A percentile compares a stretch with the other conserved stretches of the same genome.
Evolutionary conservation across 1,284 basidiomycete genomes (phyloP).

Genomic region (Ustilago sp.): DNA sequence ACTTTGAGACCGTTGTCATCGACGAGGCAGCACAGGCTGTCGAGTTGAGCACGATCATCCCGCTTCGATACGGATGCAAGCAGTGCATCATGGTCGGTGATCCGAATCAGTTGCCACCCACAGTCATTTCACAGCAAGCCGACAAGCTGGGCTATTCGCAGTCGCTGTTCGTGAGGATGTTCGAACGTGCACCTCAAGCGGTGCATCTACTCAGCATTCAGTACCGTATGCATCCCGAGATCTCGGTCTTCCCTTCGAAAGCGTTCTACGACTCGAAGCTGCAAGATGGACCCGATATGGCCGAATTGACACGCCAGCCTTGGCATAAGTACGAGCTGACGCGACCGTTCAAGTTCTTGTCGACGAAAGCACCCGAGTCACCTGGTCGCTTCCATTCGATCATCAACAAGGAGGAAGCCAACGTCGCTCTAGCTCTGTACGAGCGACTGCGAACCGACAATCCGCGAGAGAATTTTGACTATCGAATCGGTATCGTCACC

Average conservation of each 20-base stretch:
- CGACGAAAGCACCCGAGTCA: conserved; percentile 73
- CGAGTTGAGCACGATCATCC: conserved; percentile 95
- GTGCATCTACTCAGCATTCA: conserved; percentile 96
- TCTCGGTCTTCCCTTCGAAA: conserved; percentile 87
- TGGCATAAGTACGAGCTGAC: conserved; percentile 88
- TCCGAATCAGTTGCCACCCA: conserved; percentile 96
- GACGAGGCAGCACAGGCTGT: conserved; percentile 98
- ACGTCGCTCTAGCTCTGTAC: conserved; percentile 83
- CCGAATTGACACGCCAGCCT: conserved; percentile 79
- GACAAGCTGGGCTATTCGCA: conserved; percentile 85
- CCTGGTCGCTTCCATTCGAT: conserved; percentile 77
- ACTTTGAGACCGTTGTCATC: conserved; percentile 96
- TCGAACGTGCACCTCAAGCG: conserved; percentile 80
- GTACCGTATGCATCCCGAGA: conserved; percentile 99
- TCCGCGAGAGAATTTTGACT: conserved; percentile 75
- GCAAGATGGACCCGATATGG: conserved; percentile 90
- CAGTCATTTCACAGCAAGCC: conserved; percentile 90
- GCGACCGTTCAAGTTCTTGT: conserved; percentile 88
- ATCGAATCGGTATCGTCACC: conserved; percentile 87
- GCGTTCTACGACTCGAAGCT: conserved; percentile 88
- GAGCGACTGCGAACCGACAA: conserved; percentile 78
- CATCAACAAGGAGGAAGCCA: conserved; percentile 82
- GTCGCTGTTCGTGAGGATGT: conserved; percentile 91
- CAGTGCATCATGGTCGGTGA: conserved; percentile 97
- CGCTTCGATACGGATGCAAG: conserved; percentile 86